Conservation (phyloP, 2,329 filamentous ascomycete species). For the Botrytis porri region DNA sequence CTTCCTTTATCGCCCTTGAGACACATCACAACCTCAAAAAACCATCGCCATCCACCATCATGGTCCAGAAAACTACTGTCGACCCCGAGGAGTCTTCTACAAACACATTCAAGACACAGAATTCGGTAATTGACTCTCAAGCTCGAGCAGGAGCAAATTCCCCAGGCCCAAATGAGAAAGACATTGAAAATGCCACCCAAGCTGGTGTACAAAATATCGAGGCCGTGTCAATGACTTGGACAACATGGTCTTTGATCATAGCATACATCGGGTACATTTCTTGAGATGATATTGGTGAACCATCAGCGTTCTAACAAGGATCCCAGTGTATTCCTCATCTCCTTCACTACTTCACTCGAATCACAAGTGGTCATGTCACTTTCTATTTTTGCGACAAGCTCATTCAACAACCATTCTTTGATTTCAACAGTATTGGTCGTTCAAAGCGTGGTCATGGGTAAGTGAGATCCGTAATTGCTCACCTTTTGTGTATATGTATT, state of each 20-base stretch:
- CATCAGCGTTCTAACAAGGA: constrained; percentile 37
- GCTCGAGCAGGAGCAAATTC: not conserved
- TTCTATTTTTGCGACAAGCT: constrained; percentile 43
- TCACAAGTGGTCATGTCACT: constrained; percentile 42
- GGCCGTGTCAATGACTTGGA: constrained; percentile 30
- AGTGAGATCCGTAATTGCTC: not conserved
- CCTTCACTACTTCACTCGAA: constrained; percentile 18
- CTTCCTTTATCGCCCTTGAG: not conserved
- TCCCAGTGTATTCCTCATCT: constrained; percentile 45
- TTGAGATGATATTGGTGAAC: not conserved
- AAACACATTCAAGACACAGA: not conserved
- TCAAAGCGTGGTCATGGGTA: constrained; percentile 17
- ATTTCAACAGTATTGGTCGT: constrained; percentile 26
- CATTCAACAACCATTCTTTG: constrained; percentile 51
- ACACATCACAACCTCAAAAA: not conserved
- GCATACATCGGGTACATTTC: constrained; percentile 27
- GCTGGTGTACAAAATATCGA: constrained; percentile 30
- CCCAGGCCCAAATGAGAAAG: not conserved
- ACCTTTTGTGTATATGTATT: constrained; percentile 44
- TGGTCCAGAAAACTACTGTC: not conserved
- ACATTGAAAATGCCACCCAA: constrained; percentile 3
- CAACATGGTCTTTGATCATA: constrained; percentile 27
- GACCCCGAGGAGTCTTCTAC: not conserved
- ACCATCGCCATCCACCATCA: not conserved
- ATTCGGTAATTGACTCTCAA: not conserved